Evolutionary conservation across 1,284 basidiomycete genomes (phyloP).

Genomic region (Cutaneotrichosporon sp.): DNA sequence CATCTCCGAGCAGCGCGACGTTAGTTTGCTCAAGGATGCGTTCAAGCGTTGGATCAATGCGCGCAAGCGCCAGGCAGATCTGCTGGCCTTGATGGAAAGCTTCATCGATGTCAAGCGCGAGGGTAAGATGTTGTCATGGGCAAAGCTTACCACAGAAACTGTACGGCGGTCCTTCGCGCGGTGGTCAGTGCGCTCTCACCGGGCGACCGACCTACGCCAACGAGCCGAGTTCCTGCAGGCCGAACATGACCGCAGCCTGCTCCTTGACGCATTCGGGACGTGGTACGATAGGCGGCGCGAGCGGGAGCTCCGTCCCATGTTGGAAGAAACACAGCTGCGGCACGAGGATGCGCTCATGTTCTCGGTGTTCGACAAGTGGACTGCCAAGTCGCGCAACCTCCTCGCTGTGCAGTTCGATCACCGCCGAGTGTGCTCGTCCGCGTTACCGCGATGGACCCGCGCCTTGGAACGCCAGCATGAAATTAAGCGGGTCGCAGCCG

Average conservation of each 20-base stretch:
- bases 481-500: conserved; percentile 9
- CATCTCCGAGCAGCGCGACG: conserved; percentile 26
- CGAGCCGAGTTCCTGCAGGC: conserved; percentile 16
- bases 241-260: conserved; percentile 22
- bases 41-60: conserved; percentile 22
- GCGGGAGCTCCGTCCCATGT: conserved; percentile 26
- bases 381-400: conserved; percentile 27
- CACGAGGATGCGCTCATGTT: conserved; percentile 42
- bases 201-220: conserved; percentile 14
- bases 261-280: conserved; percentile 21
- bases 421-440: conserved; percentile 10
- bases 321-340: conserved; percentile 30
- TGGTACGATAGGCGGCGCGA: conserved; percentile 34
- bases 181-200: conserved; percentile 19
- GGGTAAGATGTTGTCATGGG: conserved; percentile 9
- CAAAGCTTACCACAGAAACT: conserved; percentile 19
- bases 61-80: conserved; percentile 11
- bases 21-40: conserved; percentile 11
- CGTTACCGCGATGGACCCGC: conserved; percentile 12
- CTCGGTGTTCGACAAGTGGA: conserved; percentile 41
- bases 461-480: conserved; percentile 10
- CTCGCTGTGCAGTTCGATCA: conserved; percentile 15
- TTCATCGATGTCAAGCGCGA: conserved; percentile 28
- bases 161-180: conserved; percentile 21
- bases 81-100: conserved; percentile 22